These are phyloP conservation scores for Colletotrichum sp. DNA, from an alignment of 2,329 filamentous ascomycete genomes.

Conservation along the genomic window DNA sequence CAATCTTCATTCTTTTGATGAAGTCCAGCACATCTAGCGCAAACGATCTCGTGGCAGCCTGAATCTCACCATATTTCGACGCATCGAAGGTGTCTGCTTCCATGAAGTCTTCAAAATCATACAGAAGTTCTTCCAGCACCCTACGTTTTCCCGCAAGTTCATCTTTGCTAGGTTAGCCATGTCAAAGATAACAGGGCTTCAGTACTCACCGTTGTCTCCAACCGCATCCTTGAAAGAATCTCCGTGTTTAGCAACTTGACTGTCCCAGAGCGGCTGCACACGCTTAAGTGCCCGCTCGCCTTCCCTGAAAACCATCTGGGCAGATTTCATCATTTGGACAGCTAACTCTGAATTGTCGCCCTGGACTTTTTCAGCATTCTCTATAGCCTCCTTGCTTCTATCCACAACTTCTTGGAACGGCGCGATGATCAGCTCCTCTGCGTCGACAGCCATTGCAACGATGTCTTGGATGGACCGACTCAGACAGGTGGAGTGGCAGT, in stretches of 20 bases:
- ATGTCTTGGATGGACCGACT: not conserved
- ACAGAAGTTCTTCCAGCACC: slow-evolving; percentile 42
- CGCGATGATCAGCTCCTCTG: slow-evolving; percentile 15
- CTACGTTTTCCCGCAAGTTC: slow-evolving; percentile 32
- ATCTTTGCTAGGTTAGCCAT: slow-evolving; percentile 18
- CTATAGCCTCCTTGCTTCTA: slow-evolving; percentile 38
- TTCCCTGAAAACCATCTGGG: slow-evolving; percentile 36
- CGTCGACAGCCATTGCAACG: slow-evolving; percentile 11
- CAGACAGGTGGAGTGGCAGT: not conserved
- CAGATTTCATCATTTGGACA: slow-evolving; percentile 35
- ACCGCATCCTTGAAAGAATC: slow-evolving; percentile 39
- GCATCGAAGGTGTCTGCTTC: slow-evolving; percentile 39
- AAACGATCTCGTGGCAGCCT: slow-evolving; percentile 42
- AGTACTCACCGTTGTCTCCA: slow-evolving; percentile 34
- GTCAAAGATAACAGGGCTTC: not conserved
- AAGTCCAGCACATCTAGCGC: slow-evolving; percentile 43
- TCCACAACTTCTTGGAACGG: slow-evolving; percentile 45
- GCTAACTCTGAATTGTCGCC: slow-evolving; percentile 25
- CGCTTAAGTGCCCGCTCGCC: slow-evolving; percentile 40
- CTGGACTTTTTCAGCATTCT: slow-evolving; percentile 32
- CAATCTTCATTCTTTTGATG: slow-evolving; percentile 29
- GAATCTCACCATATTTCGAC: slow-evolving; percentile 38
- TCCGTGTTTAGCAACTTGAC: slow-evolving; percentile 38
- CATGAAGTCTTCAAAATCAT: slow-evolving; percentile 48
- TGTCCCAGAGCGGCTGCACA: slow-evolving; percentile 41